Base-by-base conservation (phyloP, 768 basidiomycete genomes). In the Amyloporia xantha region DNA sequence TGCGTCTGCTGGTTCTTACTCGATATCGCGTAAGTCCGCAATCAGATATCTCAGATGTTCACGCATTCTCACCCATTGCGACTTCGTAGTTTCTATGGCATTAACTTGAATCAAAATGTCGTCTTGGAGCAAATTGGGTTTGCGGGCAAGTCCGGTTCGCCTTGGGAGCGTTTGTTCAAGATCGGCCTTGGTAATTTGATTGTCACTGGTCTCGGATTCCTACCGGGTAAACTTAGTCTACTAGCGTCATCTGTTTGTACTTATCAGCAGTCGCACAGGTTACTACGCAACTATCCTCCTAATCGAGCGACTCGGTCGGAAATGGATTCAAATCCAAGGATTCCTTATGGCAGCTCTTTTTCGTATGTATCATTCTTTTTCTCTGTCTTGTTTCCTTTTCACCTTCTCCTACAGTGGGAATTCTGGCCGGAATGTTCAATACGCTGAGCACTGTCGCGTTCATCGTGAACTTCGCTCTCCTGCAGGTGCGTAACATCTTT, bases 101-200 rank as follows among this genome's bases (percentile, higher is more conserved):
- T 89, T 68, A 79, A 79, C 59, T 62, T 80, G 44, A 87, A 87
- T 69, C 84, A 85, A 56, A 84, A 81, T 57, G 81, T 85, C 55
- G 84, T 91, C n/a, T 74, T 91, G 6, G 68, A 81, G 54, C 71
- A 79, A 56, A 87, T 91, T 28, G 85, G 84, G 0, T 87, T 74
- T 57, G 82, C 72, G 42, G 84, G 84, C 10, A 65, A 52, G 24
- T 62, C 63, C 0, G 84, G 79, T 2, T 73, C 77, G 1, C 67
- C 79, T 5, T 84, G 82, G 82, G 63, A 81, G 36, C 72, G 77
- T 17, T 70, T 90, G 7, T 86, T 81, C 74, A 78, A 82, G 47
- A 69, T 86, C 21, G 75, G 80, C 0, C 75, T 75, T 0, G 86
- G 86, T 4, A 79, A 78, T 52, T 71, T 89, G 35, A 86, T 88